These are phyloP conservation scores for Arachnopeziza araneosa DNA, from an alignment of 2,329 filamentous ascomycete genomes.

Conservation along the genomic window DNA sequence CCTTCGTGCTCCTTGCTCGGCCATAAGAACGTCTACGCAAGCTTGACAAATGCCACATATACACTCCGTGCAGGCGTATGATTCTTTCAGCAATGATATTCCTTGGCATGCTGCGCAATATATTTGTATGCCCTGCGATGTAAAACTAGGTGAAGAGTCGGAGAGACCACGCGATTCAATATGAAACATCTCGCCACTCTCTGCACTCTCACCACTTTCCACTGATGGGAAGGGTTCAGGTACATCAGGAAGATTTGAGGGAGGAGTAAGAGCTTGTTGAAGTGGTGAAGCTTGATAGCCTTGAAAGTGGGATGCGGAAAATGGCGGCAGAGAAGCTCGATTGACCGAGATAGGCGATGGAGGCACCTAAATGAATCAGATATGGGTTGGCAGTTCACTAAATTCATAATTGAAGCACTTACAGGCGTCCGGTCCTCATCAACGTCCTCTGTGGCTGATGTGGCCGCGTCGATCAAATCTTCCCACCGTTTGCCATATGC, in stretches of 20 bases:
- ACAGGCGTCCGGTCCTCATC: conserved; percentile 89
- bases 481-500: conserved; percentile 87
- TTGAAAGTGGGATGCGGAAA: conserved; percentile 53
- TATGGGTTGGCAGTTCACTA: neutral
- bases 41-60: conserved; percentile 88
- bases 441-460: conserved; percentile 84
- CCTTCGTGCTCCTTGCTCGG: conserved; percentile 67
- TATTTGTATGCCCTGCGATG: conserved; percentile 74
- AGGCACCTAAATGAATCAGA: conserved; percentile 46
- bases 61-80: conserved; percentile 92
- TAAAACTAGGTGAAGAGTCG: conserved; percentile 68
- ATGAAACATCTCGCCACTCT: conserved; percentile 67
- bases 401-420: conserved; percentile 38
- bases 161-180: conserved; percentile 60
- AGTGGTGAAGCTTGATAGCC: conserved; percentile 85
- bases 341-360: conserved; percentile 61
- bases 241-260: conserved; percentile 58
- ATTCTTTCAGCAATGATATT: conserved; percentile 71
- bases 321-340: conserved; percentile 56
- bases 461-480: conserved; percentile 89
- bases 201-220: conserved; percentile 66
- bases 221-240: conserved; percentile 85
- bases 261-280: conserved; percentile 85
- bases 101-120: conserved; percentile 86
- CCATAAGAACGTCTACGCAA: conserved; percentile 77